Evolutionary conservation across 2,329 filamentous ascomycete genomes (phyloP).

Genomic region (Elsinoe necatrix): DNA sequence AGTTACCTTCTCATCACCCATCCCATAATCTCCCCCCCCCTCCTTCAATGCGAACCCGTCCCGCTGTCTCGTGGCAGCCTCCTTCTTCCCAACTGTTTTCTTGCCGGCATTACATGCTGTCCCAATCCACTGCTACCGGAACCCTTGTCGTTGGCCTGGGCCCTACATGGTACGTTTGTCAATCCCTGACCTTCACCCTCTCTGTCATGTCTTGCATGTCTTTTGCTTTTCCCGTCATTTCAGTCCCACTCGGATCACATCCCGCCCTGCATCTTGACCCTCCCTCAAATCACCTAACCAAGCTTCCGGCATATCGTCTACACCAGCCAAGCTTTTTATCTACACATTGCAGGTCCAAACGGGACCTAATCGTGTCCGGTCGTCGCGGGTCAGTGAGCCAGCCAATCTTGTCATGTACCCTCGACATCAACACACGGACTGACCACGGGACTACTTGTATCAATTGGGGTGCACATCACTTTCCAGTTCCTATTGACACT

Average conservation of each 20-base stretch:
- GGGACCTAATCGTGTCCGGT: not conserved
- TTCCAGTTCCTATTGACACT: not conserved
- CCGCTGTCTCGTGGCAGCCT: constrained; percentile 14
- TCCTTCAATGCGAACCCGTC: constrained; percentile 8
- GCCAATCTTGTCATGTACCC: constrained; percentile 1
- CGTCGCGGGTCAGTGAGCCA: not conserved
- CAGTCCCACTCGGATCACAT: not conserved
- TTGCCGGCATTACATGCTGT: constrained; percentile 2
- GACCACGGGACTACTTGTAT: not conserved
- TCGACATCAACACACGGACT: not conserved
- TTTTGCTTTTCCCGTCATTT: not conserved
- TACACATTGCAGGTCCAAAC: not conserved
- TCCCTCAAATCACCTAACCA: not conserved
- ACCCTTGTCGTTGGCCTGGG: not conserved
- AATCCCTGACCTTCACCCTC: not conserved
- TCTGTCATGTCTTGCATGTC: constrained; percentile 7
- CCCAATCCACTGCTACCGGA: not conserved
- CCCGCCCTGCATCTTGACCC: constrained; percentile 5
- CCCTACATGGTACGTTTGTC: constrained; percentile 12
- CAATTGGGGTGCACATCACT: constrained; percentile 1
- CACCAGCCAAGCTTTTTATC: constrained; percentile 4
- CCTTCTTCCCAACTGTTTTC: not conserved
- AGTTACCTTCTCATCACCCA: not conserved
- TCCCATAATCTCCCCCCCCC: too few species aligned
- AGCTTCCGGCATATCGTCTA: constrained; percentile 10